phyloP scores from a whole-genome alignment of 345 rosid species.

The Syzygium oleosum region DNA sequence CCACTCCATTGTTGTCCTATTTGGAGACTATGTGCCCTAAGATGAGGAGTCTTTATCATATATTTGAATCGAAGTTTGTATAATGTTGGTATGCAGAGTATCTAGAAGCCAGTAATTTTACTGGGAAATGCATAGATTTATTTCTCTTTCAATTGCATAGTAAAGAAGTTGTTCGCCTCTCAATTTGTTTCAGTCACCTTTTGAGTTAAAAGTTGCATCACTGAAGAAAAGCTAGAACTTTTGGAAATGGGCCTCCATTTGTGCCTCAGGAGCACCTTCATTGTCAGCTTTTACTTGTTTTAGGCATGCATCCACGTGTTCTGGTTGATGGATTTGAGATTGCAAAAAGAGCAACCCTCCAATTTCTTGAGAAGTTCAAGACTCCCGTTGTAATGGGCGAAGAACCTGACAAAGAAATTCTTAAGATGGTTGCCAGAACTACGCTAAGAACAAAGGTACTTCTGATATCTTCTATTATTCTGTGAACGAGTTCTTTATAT shows the following conservation, averaged over 20 bases:
- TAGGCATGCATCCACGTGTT: conserved; percentile 99
- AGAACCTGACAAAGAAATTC: conserved; percentile 92
- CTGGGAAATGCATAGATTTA: not conserved
- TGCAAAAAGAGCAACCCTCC: conserved; percentile 91
- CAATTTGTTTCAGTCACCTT: not conserved
- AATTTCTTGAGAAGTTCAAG: conserved; percentile 86
- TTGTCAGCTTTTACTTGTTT: not conserved
- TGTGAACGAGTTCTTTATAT: not conserved
- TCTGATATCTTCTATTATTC: not conserved
- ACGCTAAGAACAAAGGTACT: conserved; percentile 87
- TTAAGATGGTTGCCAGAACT: conserved; percentile 97
- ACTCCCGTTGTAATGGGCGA: conserved; percentile 91
- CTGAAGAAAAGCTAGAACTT: not conserved
- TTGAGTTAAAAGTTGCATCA: not conserved
- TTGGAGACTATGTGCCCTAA: not conserved
- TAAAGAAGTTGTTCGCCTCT: not conserved
- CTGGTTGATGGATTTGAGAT: conserved; percentile 97
- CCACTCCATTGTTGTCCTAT: not conserved
- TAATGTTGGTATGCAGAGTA: not conserved
- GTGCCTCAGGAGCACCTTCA: not conserved
- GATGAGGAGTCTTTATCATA: not conserved
- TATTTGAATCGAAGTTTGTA: not conserved
- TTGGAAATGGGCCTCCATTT: not conserved
- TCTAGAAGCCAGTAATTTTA: not conserved
- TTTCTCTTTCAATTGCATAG: not conserved